Percentiles rank a stretch among this genome's conserved stretches.
Conservation (phyloP, 345 rosid species). For the Lepidium didymum region DNA sequence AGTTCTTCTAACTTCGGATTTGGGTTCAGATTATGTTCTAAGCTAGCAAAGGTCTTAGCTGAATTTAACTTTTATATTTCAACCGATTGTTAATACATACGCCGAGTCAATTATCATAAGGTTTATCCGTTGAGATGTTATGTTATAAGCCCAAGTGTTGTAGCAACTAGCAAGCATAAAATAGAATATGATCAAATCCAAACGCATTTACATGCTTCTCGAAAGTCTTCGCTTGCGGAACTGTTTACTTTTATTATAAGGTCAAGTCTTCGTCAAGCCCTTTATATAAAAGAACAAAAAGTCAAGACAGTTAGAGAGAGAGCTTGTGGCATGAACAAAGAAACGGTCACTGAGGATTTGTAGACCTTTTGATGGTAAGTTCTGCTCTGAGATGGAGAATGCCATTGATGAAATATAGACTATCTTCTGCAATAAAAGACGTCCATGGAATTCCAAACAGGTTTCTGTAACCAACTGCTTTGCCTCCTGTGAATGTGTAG, state of each 20-base stretch:
- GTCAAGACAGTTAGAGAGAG: not conserved
- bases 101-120: not conserved
- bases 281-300: not conserved
- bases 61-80: too few relatives aligned
- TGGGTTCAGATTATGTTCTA: too few relatives aligned
- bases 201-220: constrained; percentile 10
- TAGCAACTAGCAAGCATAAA: too few relatives aligned
- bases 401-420: constrained; percentile 73
- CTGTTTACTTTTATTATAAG: not conserved
- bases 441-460: constrained; percentile 80
- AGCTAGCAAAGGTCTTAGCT: too few relatives aligned
- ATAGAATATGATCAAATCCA: not conserved
- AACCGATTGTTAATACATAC: not conserved
- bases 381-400: constrained; percentile 89
- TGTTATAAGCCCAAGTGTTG: too few relatives aligned
- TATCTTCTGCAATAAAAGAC: constrained; percentile 71
- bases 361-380: constrained; percentile 56
- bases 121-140: not conserved
- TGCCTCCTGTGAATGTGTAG: constrained; percentile 90
- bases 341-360: constrained; percentile 15
- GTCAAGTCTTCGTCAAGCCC: not conserved
- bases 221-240: not conserved
- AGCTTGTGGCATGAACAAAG: not conserved
- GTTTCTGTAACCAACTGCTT: constrained; percentile 93
- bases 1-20: too few relatives aligned